Evolutionary conservation across 495 filamentous ascomycete species (phyloP), one percentile per base, ranked within the genome.

Genomic region (Hypoxylon subgilvum): DNA sequence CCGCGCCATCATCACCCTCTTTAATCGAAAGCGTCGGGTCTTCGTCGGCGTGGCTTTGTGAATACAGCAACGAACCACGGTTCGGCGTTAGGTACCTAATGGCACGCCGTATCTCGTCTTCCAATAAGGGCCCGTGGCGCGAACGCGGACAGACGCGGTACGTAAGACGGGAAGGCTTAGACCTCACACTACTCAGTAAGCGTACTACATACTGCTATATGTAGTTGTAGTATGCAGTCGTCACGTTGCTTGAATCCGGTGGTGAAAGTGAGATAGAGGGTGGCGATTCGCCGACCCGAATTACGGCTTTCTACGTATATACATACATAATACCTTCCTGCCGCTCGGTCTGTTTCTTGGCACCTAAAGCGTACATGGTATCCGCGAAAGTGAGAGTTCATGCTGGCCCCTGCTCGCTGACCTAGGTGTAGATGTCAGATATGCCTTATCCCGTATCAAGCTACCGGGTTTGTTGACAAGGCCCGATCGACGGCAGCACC

Each of bases 81-180:
- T n/a, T 10, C n/a, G 23, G 16, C 28, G 14, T 14, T 32, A 23
- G 4, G 12, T 44, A 13, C n/a, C 6, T 30, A 10, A 23, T 2
- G 27, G 22, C 28, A 14, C 16, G 17, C 25, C 17, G 36, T 31
- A 35, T 9, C 22, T n/a, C 19, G 3, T n/a, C 31, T 25, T 44
- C 42, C 43, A 54, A 58, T 53, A 4, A 16, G 30, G n/a, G 18
- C n/a, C 10, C 36, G 40, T 8, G 16, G n/a, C n/a, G 32, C 42
- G 48, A 31, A n/a, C 19, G 7, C 31, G n/a, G 31, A 30, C 22
- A 27, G 42, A 30, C 35, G 36, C 36, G 36, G 38, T 49, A 50
- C 60, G 53, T 63, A 46, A 63, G 53, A 57, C 53, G 48, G 53
- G 42, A 40, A 45, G 60, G 53, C 60, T 63, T 53, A 63, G 60